Conservation (phyloP, 2,329 filamentous ascomycete genomes). For the Fonsecaea monophora region DNA sequence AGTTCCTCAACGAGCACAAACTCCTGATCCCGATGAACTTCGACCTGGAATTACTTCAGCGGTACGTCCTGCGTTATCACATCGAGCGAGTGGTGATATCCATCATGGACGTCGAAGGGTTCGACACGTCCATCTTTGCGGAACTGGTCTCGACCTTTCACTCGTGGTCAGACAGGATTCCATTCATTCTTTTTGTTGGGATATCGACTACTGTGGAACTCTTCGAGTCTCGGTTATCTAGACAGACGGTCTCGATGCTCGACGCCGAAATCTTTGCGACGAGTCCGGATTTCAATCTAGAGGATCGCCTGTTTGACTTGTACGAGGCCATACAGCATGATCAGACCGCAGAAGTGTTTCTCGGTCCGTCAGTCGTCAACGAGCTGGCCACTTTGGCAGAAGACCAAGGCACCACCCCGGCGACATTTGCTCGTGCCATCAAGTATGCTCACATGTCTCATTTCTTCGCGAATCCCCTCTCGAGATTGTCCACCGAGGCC, state of each 20-base stretch:
- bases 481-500: slow-evolving; percentile 53
- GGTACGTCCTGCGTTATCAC: slow-evolving; percentile 49
- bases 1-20: slow-evolving; percentile 48
- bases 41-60: slow-evolving; percentile 54
- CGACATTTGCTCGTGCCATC: slow-evolving; percentile 60
- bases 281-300: slow-evolving; percentile 42
- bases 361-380: slow-evolving; percentile 61
- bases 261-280: slow-evolving; percentile 62
- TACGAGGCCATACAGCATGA: slow-evolving; percentile 49
- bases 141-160: slow-evolving; percentile 57
- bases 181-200: slow-evolving; percentile 65
- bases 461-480: slow-evolving; percentile 67
- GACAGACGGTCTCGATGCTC: slow-evolving; percentile 59
- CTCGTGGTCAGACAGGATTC: slow-evolving; percentile 67
- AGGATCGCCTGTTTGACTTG: slow-evolving; percentile 43
- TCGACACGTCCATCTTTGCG: slow-evolving; percentile 52
- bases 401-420: slow-evolving; percentile 66
- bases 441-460: slow-evolving; percentile 70
- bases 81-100: slow-evolving; percentile 51
- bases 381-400: slow-evolving; percentile 62
- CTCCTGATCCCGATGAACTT: slow-evolving; percentile 53
- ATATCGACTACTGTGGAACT: slow-evolving; percentile 69
- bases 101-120: slow-evolving; percentile 56
- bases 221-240: slow-evolving; percentile 65
- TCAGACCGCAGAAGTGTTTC: slow-evolving; percentile 50